phyloP scores from a whole-genome alignment of 768 basidiomycete species.

The Tulasnella sp. region DNA sequence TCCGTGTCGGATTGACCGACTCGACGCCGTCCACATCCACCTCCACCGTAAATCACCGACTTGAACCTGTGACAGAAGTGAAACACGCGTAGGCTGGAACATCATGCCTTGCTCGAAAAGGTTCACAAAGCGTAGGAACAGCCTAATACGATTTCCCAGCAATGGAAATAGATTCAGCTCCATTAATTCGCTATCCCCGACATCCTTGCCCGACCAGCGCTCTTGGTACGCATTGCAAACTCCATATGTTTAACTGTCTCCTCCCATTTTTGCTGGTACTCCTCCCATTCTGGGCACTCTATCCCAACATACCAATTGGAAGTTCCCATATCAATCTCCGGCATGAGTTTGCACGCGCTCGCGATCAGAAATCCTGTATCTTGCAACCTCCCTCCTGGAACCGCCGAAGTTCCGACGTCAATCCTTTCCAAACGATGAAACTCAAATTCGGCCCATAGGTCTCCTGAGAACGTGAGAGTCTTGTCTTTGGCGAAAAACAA shows the following conservation, averaged over 20 bases:
- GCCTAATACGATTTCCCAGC: too few relatives aligned
- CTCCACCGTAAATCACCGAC: too few relatives aligned
- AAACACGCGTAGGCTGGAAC: too few relatives aligned
- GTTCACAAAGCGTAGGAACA: too few relatives aligned
- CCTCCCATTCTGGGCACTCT: not conserved
- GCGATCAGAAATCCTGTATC: not conserved
- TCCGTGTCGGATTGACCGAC: too few relatives aligned
- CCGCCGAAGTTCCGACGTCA: not conserved
- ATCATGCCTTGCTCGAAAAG: too few relatives aligned
- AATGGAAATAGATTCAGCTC: too few relatives aligned
- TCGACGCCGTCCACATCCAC: too few relatives aligned
- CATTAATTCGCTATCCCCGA: not conserved
- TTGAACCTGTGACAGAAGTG: too few relatives aligned
- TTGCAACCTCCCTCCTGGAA: not conserved
- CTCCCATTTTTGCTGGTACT: not conserved
- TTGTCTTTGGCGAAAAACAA: not conserved
- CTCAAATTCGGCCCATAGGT: not conserved
- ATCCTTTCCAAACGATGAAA: not conserved
- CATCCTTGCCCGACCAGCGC: not conserved
- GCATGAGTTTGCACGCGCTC: not conserved
- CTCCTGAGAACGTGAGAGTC: not conserved
- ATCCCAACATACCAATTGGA: not conserved
- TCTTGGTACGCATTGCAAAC: not conserved
- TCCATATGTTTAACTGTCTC: not conserved
- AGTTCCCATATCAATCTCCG: not conserved